Conservation (phyloP, 208 protist genomes). For the Crithidia brevicula region DNA sequence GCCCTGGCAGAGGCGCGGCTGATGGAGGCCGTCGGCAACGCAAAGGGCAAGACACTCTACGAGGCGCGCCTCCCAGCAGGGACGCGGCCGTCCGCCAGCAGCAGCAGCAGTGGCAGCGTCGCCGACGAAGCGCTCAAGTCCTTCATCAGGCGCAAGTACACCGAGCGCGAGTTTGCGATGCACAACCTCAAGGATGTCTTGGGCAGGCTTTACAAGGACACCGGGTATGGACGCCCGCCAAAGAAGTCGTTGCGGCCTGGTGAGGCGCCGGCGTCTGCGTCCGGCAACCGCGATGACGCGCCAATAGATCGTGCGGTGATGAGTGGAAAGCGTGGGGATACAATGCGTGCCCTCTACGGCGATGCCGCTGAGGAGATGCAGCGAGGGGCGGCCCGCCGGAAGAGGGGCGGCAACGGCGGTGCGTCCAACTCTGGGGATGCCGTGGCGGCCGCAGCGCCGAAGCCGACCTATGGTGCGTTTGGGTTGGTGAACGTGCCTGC, state of each 20-base stretch:
- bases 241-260: background rate
- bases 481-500: slow-evolving; percentile 78
- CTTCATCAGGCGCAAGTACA: slow-evolving; percentile 83
- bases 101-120: slow-evolving; percentile 1
- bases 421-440: background rate
- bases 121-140: slow-evolving; percentile 45
- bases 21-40: slow-evolving; percentile 83
- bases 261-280: background rate
- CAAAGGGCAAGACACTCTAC: slow-evolving; percentile 57
- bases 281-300: background rate
- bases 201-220: slow-evolving; percentile 55
- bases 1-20: slow-evolving; percentile 53
- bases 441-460: background rate
- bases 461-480: slow-evolving; percentile 72
- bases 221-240: slow-evolving; percentile 54
- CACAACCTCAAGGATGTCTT: slow-evolving; percentile 47
- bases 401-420: background rate
- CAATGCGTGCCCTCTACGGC: slow-evolving; percentile 42
- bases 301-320: slow-evolving; percentile 26
- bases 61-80: slow-evolving; percentile 48
- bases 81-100: background rate
- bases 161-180: slow-evolving; percentile 61
- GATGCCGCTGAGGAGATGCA: slow-evolving; percentile 27
- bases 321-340: slow-evolving; percentile 57
- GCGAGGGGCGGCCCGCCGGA: background rate